These are phyloP conservation scores for Wallacemonas sp. DNA, from an alignment of 208 protist species.

Conservation along the genomic window DNA sequence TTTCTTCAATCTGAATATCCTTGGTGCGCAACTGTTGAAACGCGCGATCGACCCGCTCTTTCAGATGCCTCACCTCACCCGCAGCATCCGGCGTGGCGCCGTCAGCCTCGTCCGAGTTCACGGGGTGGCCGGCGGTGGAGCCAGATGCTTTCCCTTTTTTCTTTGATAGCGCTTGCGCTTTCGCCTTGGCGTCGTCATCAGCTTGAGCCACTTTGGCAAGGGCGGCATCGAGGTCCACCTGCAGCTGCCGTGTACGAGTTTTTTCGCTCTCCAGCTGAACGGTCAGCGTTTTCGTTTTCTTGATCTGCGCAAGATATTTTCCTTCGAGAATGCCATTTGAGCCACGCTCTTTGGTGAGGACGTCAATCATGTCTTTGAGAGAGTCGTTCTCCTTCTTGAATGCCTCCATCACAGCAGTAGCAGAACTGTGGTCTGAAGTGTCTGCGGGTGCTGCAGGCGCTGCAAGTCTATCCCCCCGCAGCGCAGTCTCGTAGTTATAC, in stretches of 20 bases:
- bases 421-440: neutral
- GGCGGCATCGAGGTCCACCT: constrained; percentile 18
- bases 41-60: constrained; percentile 41
- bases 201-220: neutral
- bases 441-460: constrained; percentile 6
- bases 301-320: constrained; percentile 64
- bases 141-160: constrained; percentile 13
- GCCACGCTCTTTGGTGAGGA: constrained; percentile 9
- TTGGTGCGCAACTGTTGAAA: constrained; percentile 54
- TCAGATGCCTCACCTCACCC: constrained; percentile 14
- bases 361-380: constrained; percentile 14
- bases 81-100: constrained; percentile 13
- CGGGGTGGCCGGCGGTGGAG: neutral
- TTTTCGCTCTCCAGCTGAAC: constrained; percentile 60
- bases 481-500: constrained; percentile 11
- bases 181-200: constrained; percentile 5
- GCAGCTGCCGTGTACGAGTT: constrained; percentile 31
- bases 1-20: constrained; percentile 50
- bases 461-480: constrained; percentile 4
- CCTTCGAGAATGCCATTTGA: constrained; percentile 48
- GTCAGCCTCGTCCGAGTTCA: neutral
- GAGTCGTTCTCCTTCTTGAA: constrained; percentile 17
- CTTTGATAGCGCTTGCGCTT: neutral
- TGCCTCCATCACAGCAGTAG: neutral
- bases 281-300: constrained; percentile 35